Base-by-base conservation (phyloP, 1,284 basidiomycete species). In the Trichosporon coremiiforme region DNA sequence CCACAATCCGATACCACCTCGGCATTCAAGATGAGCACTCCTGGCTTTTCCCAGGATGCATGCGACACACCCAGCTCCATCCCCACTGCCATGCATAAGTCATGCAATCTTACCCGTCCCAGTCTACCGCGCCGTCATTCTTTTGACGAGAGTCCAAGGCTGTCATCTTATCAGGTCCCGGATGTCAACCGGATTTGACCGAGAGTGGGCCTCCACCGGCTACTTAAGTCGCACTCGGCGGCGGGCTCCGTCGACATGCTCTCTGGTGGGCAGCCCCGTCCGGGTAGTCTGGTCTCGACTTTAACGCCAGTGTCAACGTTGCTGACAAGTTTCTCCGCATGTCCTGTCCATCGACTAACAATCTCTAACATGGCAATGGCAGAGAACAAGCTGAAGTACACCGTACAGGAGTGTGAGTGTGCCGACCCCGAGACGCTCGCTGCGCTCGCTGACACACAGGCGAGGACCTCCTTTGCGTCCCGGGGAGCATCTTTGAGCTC, bases 371-470 rank as follows among this genome's bases (percentile, higher is more conserved):
- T 12, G 10, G 13, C 9, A 2, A 60, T 60, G 57, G 57, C 57
- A 7, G 29, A 17, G 31, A 17, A 4, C 57, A 33, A 60, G 57
- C 57, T 22, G 15, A 60, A 60, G 57, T 60, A 60, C 57, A 60
- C 20, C 17, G 57, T 60, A 15, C 57, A 60, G 17, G 57, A 35
- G 57, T 60, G 57, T 60, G 57, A 60, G 57, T 60, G 41, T n/a
- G 6, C 36, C 36, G 8, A 7, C 10, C 33, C 8, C 4, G 4
- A 4, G 33, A 33, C 33, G 45, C 45, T 47, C 45, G 45, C 45
- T n/a, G 45, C 45, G 45, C 45, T 9, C 35, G 63, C 60, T 68
- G 45, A 68, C 66, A 8, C 15, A 3, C 62, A 68, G 66, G 66
- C 47, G 66, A 68, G 17, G 45, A 33, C 13, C 66, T 68, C 20